Percentiles rank a stretch among this genome's conserved stretches.
Conservation (phyloP, 164 flowering plant species). For the Malania oleifera region DNA sequence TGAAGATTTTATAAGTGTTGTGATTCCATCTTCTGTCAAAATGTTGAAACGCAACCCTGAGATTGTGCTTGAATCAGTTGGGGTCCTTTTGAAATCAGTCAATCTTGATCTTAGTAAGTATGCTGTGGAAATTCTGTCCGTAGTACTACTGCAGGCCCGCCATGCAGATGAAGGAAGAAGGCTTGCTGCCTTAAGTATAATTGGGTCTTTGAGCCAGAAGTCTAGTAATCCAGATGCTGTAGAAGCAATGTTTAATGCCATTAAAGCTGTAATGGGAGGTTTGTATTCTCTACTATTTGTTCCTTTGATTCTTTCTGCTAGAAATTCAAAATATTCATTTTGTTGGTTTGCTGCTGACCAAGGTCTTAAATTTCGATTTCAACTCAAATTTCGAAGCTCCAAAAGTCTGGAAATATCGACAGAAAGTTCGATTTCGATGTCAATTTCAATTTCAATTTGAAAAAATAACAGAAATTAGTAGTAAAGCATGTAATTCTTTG, state of each 20-base stretch:
- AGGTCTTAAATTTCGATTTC: too few species aligned
- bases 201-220: conserved; percentile 66
- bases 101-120: conserved; percentile 90
- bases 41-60: conserved; percentile 99
- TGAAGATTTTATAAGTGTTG: conserved; percentile 70
- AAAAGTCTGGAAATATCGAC: too few species aligned
- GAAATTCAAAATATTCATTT: background rate
- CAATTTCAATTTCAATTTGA: too few species aligned
- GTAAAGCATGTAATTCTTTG: too few species aligned
- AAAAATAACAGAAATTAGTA: too few species aligned
- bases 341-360: background rate
- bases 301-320: background rate
- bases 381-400: too few species aligned
- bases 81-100: conserved; percentile 59
- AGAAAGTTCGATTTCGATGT: too few species aligned
- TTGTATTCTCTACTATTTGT: conserved; percentile 6
- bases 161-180: conserved; percentile 90
- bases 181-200: conserved; percentile 53
- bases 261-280: conserved; percentile 90
- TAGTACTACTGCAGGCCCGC: conserved; percentile 74
- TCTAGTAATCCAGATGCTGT: conserved; percentile 92
- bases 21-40: conserved; percentile 77
- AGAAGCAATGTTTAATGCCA: conserved; percentile 64
- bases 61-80: conserved; percentile 80
- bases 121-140: conserved; percentile 74